Percentiles rank a stretch among this genome's conserved stretches.
phyloP scores from a whole-genome alignment of 768 basidiomycete species.

The Podaxis mareebaensis region DNA sequence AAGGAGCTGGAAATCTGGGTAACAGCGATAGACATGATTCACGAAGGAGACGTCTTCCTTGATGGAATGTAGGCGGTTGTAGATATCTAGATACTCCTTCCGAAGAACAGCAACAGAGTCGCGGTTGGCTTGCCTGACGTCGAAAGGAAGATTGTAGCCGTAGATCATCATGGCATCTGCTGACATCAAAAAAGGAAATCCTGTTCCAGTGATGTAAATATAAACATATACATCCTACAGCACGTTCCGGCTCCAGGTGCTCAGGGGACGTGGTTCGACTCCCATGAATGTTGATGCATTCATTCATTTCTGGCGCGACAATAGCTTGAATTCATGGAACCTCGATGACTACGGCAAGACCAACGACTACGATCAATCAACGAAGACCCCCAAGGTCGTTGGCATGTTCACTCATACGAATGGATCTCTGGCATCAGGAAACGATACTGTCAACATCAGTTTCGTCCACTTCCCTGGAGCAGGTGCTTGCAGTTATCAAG shows the following conservation, averaged over 20 bases:
- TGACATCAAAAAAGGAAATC: no score
- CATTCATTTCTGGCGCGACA: conserved; percentile 48
- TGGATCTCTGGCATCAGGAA: not conserved
- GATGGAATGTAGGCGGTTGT: conserved; percentile 88
- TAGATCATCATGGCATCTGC: no score
- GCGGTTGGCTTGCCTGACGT: not conserved
- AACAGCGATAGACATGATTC: conserved; percentile 41
- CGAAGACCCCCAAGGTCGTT: not conserved
- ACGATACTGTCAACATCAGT: not conserved
- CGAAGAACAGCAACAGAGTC: conserved; percentile 54
- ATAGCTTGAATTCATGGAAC: conserved; percentile 61
- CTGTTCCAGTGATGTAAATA: no score
- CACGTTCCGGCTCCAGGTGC: no score
- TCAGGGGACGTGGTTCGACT: no score
- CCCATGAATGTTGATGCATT: no score
- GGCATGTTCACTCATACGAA: not conserved
- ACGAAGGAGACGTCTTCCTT: conserved; percentile 77
- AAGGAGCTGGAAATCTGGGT: conserved; percentile 51
- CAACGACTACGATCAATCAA: not conserved
- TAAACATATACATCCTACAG: no score
- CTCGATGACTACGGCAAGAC: not conserved
- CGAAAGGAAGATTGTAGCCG: not conserved
- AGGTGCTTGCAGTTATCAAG: conserved; percentile 53
- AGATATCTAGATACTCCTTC: conserved; percentile 73
- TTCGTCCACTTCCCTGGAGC: not conserved